Base-by-base conservation (phyloP, 371 early-diverging fungal species). In the Mycotypha africana region DNA sequence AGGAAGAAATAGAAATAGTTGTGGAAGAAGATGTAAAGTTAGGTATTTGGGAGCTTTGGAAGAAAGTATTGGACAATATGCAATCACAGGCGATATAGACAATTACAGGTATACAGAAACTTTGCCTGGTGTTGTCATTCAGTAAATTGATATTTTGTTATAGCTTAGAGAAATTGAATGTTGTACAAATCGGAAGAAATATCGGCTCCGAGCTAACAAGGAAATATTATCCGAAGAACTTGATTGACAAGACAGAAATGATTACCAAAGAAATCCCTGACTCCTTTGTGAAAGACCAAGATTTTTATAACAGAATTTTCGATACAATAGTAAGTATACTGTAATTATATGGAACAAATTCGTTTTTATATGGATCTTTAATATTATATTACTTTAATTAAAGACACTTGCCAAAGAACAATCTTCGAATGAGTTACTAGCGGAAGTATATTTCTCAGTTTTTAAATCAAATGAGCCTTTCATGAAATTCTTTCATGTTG, bases 341-440 rank as follows among this genome's bases (percentile, higher is more conserved):
- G n/a, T n/a, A n/a, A n/a, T n/a, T n/a, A n/a, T n/a, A n/a, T n/a
- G n/a, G n/a, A n/a, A n/a, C n/a, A n/a, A n/a, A n/a, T n/a, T n/a
- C n/a, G n/a, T n/a, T n/a, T n/a, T n/a, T n/a, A n/a, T n/a, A n/a
- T n/a, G n/a, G n/a, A n/a, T n/a, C n/a, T n/a, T n/a, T n/a, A n/a
- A n/a, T n/a, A n/a, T n/a, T n/a, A n/a, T n/a, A n/a, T n/a, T n/a
- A n/a, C n/a, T n/a, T n/a, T n/a, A n/a, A n/a, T n/a, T n/a, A n/a
- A n/a, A 49, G 50, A 38, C 50, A 42, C 42, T 49, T 42, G 42
- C 43, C 26, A 36, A 49, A 42, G 43, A 49, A 32, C 43, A 37
- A 37, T 49, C 43, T 38, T 49, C 50, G 38, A 49, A 42, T 49
- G 43, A 49, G 38, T 42, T 49, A 42, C 50, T 49, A 32, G 31